Evolutionary conservation across 2,329 filamentous ascomycete genomes (phyloP), one percentile per base, ranked within the genome.

Genomic region (Scopulariopsis brevicaulis): DNA sequence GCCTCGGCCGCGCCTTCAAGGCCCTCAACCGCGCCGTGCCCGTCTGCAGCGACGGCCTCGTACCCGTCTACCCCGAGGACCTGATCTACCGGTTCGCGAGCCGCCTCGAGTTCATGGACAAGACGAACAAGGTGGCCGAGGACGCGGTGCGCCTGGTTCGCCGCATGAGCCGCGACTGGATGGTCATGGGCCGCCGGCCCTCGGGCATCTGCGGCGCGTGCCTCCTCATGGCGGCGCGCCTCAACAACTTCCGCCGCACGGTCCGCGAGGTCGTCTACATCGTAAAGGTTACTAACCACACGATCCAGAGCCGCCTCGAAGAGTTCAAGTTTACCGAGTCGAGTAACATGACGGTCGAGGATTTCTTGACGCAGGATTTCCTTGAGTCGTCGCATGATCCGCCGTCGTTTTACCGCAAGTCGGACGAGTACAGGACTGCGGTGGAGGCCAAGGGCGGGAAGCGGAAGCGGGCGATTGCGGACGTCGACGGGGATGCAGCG

Each of bases 101-200:
- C 60, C 92, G 93, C 69, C 86, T 99, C 56, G 93, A 99, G 68
- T 99, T 99, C 65, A 89, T 86, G 57, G 78, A 86, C 43, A 82
- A 87, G 62, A 92, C 88, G 18, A 86, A 88, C 68, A 87, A 88
- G 64, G 91, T 99, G 15, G 92, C 91, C 50, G 84, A 89, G 64
- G 91, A 96, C 66, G 94, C 94, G 7, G 85, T 92, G 58, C 85
- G 88, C 58, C 87, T 99, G 56, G 85, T 96, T 58, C 86, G 88
- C 69, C 86, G 94, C 61, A 97, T 99, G 94, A 92, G 90, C 63
- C 81, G 90, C 57, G 94, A 99, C 73, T 97, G 94, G 92, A 97
- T 99, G 83, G 87, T 92, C 53, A 90, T 92, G 68, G 94, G 94
- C 65, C 88, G 94, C 66, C 86, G 94, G 48, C 94, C 94, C 18